These are phyloP conservation scores for Sugiyamaella americana DNA, from an alignment of 805 yeast species.

Conservation along the genomic window DNA sequence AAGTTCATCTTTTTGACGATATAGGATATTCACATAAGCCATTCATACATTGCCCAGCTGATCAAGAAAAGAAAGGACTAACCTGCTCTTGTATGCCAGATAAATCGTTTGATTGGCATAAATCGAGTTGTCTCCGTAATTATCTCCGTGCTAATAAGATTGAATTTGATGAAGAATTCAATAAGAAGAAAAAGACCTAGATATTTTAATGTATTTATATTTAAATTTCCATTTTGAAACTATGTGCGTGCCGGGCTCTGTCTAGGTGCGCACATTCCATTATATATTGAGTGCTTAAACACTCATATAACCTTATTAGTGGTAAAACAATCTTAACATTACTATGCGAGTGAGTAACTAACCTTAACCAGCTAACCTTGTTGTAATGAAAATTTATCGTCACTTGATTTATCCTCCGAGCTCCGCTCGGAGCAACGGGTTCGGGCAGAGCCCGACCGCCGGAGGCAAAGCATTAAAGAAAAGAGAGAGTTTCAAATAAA, in stretches of 20 bases:
- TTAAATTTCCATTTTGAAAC: too few species aligned
- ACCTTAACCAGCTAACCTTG: too few species aligned
- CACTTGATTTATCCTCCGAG: too few species aligned
- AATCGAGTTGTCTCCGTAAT: conserved; percentile 32
- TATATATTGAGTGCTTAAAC: too few species aligned
- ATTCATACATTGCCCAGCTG: conserved; percentile 64
- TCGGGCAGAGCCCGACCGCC: background rate
- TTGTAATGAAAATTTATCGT: too few species aligned
- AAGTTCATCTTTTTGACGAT: conserved; percentile 66
- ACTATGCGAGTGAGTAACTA: too few species aligned
- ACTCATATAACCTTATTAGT: too few species aligned
- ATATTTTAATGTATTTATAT: too few species aligned
- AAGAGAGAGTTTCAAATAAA: background rate
- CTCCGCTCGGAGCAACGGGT: background rate
- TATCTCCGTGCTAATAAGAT: conserved; percentile 28
- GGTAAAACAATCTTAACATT: too few species aligned
- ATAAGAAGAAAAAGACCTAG: background rate
- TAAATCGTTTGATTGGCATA: conserved; percentile 33
- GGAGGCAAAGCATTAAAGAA: background rate
- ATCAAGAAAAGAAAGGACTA: conserved; percentile 34
- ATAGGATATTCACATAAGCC: conserved; percentile 66
- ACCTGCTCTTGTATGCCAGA: conserved; percentile 52
- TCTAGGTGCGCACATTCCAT: too few species aligned
- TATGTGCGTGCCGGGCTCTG: conserved; percentile 1
- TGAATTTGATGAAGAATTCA: conserved; percentile 5